Evolutionary conservation across 1,284 basidiomycete species (phyloP).

Genomic region (Phylloporus sp.): DNA sequence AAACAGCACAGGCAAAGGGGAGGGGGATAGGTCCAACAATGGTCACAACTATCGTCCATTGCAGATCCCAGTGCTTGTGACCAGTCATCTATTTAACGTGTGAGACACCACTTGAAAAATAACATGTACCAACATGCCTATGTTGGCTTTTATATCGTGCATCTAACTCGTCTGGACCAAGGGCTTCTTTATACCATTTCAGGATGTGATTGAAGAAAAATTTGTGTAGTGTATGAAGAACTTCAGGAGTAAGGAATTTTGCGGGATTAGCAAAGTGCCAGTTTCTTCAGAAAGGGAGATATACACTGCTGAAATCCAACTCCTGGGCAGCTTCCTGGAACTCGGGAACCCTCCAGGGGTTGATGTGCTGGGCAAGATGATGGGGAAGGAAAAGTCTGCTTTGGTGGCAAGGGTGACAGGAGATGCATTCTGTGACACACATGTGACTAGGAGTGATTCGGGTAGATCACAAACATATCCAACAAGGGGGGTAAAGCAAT

Average conservation of each 20-base stretch:
- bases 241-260: neutral
- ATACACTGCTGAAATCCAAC: too few species aligned
- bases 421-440: neutral
- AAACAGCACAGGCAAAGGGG: neutral
- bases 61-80: constrained; percentile 5
- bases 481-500: neutral
- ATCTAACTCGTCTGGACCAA: constrained; percentile 1
- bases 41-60: constrained; percentile 2
- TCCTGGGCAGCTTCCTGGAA: too few species aligned
- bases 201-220: constrained; percentile 13
- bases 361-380: too few species aligned
- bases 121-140: neutral
- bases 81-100: neutral
- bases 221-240: neutral
- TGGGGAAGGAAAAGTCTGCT: neutral
- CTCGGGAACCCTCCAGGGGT: too few species aligned
- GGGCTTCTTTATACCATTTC: constrained; percentile 1
- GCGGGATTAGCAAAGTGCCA: too few species aligned
- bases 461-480: too few species aligned
- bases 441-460: too few species aligned
- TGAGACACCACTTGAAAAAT: constrained; percentile 9
- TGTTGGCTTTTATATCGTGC: constrained; percentile 9
- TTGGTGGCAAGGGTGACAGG: neutral
- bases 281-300: too few species aligned
- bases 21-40: neutral